Conservation (phyloP, 2,329 filamentous ascomycete species). For the Aureobasidium namibiae region DNA sequence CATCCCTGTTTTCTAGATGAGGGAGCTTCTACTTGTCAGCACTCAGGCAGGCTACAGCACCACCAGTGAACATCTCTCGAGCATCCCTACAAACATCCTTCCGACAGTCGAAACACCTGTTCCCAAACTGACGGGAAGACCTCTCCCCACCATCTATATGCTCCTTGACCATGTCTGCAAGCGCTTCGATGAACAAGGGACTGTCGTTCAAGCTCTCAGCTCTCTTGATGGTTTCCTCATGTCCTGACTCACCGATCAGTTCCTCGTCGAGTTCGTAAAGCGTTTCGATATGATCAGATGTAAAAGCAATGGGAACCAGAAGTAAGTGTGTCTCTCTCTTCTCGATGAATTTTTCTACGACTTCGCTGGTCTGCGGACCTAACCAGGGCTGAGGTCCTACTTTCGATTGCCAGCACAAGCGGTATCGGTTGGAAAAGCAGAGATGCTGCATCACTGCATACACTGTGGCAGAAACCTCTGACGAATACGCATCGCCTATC, state of each 20-base stretch:
- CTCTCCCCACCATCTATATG: constrained; percentile 63
- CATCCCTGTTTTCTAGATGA: no score
- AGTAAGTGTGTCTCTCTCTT: constrained; percentile 82
- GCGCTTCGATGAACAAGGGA: constrained; percentile 78
- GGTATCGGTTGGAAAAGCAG: constrained; percentile 76
- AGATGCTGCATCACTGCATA: background rate
- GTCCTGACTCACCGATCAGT: constrained; percentile 83
- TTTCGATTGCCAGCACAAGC: constrained; percentile 97
- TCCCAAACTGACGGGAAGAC: background rate
- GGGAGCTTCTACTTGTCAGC: background rate
- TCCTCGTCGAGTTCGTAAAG: constrained; percentile 90
- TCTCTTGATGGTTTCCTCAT: constrained; percentile 59
- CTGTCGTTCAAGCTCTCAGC: constrained; percentile 88
- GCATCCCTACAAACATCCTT: background rate
- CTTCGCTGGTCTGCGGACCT: constrained; percentile 82
- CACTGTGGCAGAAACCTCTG: background rate
- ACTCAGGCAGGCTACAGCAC: background rate
- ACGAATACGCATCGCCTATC: background rate
- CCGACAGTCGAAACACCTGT: background rate
- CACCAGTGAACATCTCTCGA: constrained; percentile 1
- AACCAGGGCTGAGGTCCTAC: constrained; percentile 93
- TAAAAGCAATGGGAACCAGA: constrained; percentile 92
- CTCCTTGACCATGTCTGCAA: constrained; percentile 76
- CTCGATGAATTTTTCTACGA: constrained; percentile 46
- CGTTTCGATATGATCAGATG: constrained; percentile 98